Evolutionary conservation across 306 rosid species (phyloP).

Genomic region (Carpinus fangiana): DNA sequence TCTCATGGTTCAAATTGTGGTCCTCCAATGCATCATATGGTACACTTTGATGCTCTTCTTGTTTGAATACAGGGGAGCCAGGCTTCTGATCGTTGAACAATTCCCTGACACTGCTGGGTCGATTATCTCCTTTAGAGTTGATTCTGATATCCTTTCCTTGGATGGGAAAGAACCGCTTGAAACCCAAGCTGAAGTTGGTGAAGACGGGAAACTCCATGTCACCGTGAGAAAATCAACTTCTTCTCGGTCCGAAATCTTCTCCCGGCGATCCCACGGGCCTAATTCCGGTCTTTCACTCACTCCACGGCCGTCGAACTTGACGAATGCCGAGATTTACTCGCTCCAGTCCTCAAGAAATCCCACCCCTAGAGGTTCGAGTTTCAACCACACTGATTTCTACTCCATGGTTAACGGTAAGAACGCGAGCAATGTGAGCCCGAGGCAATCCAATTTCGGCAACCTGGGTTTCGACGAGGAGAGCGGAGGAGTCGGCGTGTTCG

Average conservation of each 20-base stretch:
- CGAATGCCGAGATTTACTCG: conserved; percentile 83
- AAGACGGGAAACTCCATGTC: conserved; percentile 78
- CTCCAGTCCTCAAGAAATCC: conserved; percentile 79
- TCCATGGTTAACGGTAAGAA: conserved; percentile 60
- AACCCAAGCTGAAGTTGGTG: conserved; percentile 79
- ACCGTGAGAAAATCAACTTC: conserved; percentile 66
- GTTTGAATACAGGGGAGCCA: conserved; percentile 82
- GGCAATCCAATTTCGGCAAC: conserved; percentile 58
- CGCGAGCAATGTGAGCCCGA: conserved; percentile 58
- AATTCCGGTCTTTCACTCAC: conserved; percentile 66
- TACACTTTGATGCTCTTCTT: conserved; percentile 79
- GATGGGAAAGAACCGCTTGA: conserved; percentile 82
- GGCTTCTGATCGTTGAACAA: conserved; percentile 69
- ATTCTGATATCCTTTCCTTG: conserved; percentile 67
- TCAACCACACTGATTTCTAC: conserved; percentile 71
- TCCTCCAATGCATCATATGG: conserved; percentile 82
- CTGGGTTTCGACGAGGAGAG: conserved; percentile 65
- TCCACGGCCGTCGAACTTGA: conserved; percentile 73
- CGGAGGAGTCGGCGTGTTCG: conserved; percentile 38
- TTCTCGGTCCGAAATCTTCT: conserved; percentile 67
- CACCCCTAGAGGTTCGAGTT: conserved; percentile 83
- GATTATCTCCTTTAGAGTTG: conserved; percentile 72
- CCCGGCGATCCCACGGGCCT: conserved; percentile 58
- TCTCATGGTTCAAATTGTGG: conserved; percentile 79
- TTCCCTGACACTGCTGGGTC: conserved; percentile 81